These are phyloP conservation scores for Xylaria intraflava DNA, from an alignment of 495 filamentous ascomycete species.

Conservation along the genomic window DNA sequence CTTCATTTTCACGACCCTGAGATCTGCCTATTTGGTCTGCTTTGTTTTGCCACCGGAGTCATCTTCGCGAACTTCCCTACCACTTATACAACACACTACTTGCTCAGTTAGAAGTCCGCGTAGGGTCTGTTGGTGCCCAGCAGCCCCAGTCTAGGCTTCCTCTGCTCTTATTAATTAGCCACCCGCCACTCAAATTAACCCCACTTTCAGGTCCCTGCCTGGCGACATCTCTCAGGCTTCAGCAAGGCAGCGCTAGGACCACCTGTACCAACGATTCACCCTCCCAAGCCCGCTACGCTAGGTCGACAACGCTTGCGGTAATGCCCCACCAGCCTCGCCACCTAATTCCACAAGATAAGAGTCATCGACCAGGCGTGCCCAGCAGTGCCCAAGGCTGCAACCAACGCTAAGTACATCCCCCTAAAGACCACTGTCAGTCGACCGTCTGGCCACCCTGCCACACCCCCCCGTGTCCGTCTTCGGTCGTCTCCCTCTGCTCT, in stretches of 20 bases:
- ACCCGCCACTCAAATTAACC: not conserved
- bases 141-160: conserved; percentile 11
- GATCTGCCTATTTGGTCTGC: conserved; percentile 15
- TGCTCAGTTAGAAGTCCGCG: too few relatives aligned
- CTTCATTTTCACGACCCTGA: conserved; percentile 22
- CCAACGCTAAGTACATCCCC: conserved; percentile 13
- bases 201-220: conserved; percentile 5
- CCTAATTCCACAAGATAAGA: conserved; percentile 34
- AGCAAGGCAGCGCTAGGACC: conserved; percentile 4
- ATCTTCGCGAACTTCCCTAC: conserved; percentile 28
- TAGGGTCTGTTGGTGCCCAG: conserved; percentile 7
- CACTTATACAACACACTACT: too few relatives aligned
- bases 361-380: conserved; percentile 40
- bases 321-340: conserved; percentile 35
- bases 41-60: conserved; percentile 32
- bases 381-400: conserved; percentile 32
- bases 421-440: conserved; percentile 23
- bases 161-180: conserved; percentile 8
- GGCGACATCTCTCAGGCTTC: conserved; percentile 8
- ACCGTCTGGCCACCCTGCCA: conserved; percentile 25
- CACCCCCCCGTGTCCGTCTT: conserved; percentile 20
- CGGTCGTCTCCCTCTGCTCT: conserved; percentile 12
- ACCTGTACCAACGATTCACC: conserved; percentile 6
- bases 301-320: conserved; percentile 31
- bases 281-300: conserved; percentile 30